Evolutionary conservation across 306 rosid species (phyloP).

Genomic region (Ammopiptanthus mongolicus): DNA sequence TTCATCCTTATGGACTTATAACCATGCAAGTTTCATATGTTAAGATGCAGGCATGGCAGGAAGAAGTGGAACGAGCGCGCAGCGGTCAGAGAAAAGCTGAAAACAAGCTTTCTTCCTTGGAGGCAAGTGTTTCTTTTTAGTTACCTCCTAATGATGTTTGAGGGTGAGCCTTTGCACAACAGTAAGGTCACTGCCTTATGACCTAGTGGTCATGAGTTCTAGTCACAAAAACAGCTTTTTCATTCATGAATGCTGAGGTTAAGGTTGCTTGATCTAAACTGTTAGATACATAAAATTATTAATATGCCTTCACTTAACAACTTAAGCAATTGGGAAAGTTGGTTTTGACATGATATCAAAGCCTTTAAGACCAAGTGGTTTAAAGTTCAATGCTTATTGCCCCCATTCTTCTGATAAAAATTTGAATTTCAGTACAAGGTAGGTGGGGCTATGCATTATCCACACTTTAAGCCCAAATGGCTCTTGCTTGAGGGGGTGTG

Average conservation of each 20-base stretch:
- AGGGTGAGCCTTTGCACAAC: neutral
- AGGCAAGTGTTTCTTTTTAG: conserved; percentile 40
- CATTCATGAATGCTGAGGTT: neutral
- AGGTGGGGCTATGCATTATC: too few species aligned
- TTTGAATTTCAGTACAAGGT: too few species aligned
- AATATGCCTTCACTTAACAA: too few species aligned
- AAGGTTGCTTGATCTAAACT: neutral
- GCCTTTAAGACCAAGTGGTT: too few species aligned
- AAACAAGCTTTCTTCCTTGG: conserved; percentile 77
- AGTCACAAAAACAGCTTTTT: neutral
- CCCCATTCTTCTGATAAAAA: too few species aligned
- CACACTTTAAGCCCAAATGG: too few species aligned
- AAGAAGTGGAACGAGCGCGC: conserved; percentile 92
- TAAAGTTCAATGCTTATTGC: too few species aligned
- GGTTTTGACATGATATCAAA: too few species aligned
- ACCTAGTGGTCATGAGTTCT: neutral
- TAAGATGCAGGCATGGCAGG: conserved; percentile 94
- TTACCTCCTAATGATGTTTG: neutral
- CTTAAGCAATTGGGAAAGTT: too few species aligned
- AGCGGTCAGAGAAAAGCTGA: conserved; percentile 97
- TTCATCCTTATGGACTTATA: conserved; percentile 9
- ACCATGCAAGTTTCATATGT: conserved; percentile 16
- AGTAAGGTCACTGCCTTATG: neutral
- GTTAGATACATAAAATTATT: too few species aligned
- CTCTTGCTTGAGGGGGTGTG: too few species aligned